Conservation (phyloP, 2,329 filamentous ascomycete genomes). For the Cordyceps javanica region DNA sequence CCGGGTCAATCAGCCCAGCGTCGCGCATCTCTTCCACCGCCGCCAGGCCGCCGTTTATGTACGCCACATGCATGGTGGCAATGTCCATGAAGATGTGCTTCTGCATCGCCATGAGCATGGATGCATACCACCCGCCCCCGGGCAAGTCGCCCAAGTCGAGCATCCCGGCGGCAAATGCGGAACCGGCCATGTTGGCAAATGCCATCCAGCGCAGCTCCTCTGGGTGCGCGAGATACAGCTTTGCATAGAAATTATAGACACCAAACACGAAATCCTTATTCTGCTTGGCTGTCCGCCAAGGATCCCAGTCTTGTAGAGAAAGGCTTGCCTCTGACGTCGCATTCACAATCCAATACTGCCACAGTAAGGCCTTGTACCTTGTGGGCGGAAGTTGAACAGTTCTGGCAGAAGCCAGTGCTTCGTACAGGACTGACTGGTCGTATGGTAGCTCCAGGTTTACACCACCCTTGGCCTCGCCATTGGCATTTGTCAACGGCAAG, state of each 20-base stretch:
- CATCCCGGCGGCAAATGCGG: constrained; percentile 1
- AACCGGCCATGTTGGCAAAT: constrained; percentile 8
- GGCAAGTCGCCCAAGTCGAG: constrained; percentile 1
- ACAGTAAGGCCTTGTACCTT: not conserved
- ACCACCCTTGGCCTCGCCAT: constrained; percentile 1
- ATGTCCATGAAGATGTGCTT: constrained; percentile 7
- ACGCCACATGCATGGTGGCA: constrained; percentile 4
- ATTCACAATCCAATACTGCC: constrained; percentile 8
- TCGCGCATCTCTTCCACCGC: constrained; percentile 5
- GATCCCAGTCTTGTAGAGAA: constrained; percentile 4
- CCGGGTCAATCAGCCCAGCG: not conserved
- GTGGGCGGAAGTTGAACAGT: not conserved
- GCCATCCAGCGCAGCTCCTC: constrained; percentile 6
- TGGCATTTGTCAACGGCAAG: not conserved
- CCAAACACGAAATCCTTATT: not conserved
- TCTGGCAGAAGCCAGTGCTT: not conserved
- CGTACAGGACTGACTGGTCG: not conserved
- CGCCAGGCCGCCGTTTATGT: not conserved
- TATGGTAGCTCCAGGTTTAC: not conserved
- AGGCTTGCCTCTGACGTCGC: not conserved
- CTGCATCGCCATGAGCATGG: constrained; percentile 10
- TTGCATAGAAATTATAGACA: constrained; percentile 4
- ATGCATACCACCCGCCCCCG: not conserved
- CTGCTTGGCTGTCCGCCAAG: not conserved
- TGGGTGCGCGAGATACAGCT: constrained; percentile 1